These are phyloP conservation scores for Neovahlkampfia damariscottae DNA, from an alignment of 78 protist genomes.

Conservation along the genomic window DNA sequence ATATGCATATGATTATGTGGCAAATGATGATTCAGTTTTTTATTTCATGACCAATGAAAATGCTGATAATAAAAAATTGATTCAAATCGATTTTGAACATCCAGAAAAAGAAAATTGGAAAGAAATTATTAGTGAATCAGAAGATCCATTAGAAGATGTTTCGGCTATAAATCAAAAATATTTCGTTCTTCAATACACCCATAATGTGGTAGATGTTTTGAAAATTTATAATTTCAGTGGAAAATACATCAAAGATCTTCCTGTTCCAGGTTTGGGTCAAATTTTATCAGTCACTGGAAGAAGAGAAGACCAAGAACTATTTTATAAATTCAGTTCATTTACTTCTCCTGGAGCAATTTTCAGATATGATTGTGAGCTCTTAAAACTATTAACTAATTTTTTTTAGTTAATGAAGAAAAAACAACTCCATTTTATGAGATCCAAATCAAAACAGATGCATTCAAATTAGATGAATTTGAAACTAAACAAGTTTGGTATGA, in stretches of 20 bases:
- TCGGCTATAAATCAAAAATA: background rate
- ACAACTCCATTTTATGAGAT: background rate
- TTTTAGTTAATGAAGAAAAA: too few species aligned
- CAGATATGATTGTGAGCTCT: background rate
- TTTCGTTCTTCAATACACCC: constrained; percentile 27
- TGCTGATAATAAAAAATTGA: constrained; percentile 48
- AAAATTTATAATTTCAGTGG: constrained; percentile 29
- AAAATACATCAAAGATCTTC: background rate
- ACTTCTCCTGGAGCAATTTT: constrained; percentile 31
- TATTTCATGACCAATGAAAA: constrained; percentile 52
- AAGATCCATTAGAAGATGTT: constrained; percentile 18
- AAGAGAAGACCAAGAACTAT: constrained; percentile 16
- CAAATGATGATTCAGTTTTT: constrained; percentile 38
- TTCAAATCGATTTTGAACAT: constrained; percentile 23
- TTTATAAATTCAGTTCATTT: constrained; percentile 38
- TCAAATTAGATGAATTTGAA: constrained; percentile 21
- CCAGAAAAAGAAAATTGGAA: constrained; percentile 14
- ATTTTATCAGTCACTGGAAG: background rate
- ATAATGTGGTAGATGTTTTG: constrained; percentile 55
- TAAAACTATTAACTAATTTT: background rate
- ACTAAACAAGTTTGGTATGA: constrained; percentile 62
- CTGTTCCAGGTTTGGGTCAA: constrained; percentile 8
- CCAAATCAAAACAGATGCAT: constrained; percentile 5
- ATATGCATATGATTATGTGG: constrained; percentile 53
- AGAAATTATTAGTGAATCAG: constrained; percentile 39